A percentile compares a stretch with the other conserved stretches of the same genome.
These are phyloP conservation scores for Teratosphaeria nubilosa DNA, from an alignment of 2,329 filamentous ascomycete genomes.

Conservation along the genomic window DNA sequence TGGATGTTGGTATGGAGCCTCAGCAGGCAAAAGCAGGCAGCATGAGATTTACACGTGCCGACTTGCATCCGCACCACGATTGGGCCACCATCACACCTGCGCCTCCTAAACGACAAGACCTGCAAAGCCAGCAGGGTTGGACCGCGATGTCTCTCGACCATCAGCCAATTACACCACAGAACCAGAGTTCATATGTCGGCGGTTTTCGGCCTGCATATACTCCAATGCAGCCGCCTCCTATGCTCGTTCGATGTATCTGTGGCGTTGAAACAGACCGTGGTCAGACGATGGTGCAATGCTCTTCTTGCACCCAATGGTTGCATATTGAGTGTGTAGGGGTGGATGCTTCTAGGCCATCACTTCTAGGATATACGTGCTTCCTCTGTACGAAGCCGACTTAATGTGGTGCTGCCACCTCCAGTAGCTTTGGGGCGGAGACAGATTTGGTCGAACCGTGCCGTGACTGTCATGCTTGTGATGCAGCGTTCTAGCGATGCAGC, in stretches of 20 bases:
- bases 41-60: not conserved
- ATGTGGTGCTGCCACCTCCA: not conserved
- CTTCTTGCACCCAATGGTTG: slow-evolving; percentile 53
- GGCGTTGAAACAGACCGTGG: slow-evolving; percentile 44
- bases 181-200: not conserved
- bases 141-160: slow-evolving; percentile 35
- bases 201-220: not conserved
- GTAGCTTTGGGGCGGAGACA: not conserved
- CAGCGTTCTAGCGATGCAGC: slow-evolving; percentile 5
- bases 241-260: slow-evolving; percentile 47
- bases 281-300: slow-evolving; percentile 52
- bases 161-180: slow-evolving; percentile 14
- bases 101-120: not conserved
- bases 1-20: slow-evolving; percentile 9
- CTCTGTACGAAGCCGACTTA: slow-evolving; percentile 32
- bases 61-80: not conserved
- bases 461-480: not conserved
- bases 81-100: not conserved
- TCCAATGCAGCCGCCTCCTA: slow-evolving; percentile 1
- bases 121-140: slow-evolving; percentile 33
- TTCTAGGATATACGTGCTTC: slow-evolving; percentile 39
- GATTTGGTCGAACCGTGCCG: no score
- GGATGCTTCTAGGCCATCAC: slow-evolving; percentile 36
- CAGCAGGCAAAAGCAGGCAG: not conserved
- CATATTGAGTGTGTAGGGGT: slow-evolving; percentile 50